A percentile compares a stretch with the other conserved stretches of the same genome.
phyloP scores from a whole-genome alignment of 805 yeast genomes.

The Nakazawaea anatomiae region DNA sequence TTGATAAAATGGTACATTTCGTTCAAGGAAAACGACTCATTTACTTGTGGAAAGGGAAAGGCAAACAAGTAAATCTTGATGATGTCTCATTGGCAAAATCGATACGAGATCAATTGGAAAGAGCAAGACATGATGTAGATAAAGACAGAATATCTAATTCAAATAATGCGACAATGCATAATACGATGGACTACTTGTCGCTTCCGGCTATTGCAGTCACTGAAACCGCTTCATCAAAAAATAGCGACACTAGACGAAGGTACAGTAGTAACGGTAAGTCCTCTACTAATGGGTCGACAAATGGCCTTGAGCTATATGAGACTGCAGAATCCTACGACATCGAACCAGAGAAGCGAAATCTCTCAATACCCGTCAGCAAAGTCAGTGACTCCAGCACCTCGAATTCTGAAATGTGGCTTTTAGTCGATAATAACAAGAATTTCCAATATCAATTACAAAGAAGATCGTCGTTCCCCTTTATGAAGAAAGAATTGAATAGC shows the following conservation, averaged over 20 bases:
- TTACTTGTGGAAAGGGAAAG: slow-evolving; percentile 47
- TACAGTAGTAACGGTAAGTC: not conserved
- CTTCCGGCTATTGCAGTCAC: not conserved
- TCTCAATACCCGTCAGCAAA: not conserved
- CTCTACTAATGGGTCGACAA: slow-evolving; percentile 2
- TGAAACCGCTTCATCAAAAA: not conserved
- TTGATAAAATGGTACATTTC: slow-evolving; percentile 13
- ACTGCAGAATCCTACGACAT: slow-evolving; percentile 6
- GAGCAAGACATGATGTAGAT: not conserved
- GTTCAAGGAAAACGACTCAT: slow-evolving; percentile 26
- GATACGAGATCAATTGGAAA: slow-evolving; percentile 4
- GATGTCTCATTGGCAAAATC: slow-evolving; percentile 16
- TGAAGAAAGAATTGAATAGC: slow-evolving; percentile 25
- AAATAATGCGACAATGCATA: not conserved
- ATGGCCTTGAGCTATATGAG: slow-evolving; percentile 9
- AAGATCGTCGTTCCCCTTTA: slow-evolving; percentile 34
- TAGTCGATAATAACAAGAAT: slow-evolving; percentile 6
- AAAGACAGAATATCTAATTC: not conserved
- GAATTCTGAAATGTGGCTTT: not conserved
- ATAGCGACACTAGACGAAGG: not conserved
- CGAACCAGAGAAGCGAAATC: not conserved
- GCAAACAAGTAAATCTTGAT: slow-evolving; percentile 29
- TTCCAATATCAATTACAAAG: slow-evolving; percentile 23
- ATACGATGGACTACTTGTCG: not conserved
- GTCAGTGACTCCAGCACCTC: not conserved